phyloP scores from a whole-genome alignment of 306 rosid species.

The Herpetospermum pedunculosum region DNA sequence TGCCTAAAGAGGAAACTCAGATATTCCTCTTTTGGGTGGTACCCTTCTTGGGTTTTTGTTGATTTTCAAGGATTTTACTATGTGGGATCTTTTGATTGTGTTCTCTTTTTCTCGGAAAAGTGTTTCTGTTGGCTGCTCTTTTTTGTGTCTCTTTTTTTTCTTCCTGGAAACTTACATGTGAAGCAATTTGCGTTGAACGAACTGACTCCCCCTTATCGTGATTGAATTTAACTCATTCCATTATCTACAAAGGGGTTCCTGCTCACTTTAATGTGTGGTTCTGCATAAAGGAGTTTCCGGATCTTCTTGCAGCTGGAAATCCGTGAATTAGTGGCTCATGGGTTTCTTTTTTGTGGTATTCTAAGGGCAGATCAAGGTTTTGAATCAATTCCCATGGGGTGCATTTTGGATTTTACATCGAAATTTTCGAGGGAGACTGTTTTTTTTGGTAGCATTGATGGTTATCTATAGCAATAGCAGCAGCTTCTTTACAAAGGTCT shows the following conservation, averaged over 20 bases:
- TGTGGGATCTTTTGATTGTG: conserved; percentile 13
- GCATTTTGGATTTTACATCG: conserved; percentile 36
- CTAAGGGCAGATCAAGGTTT: conserved; percentile 27
- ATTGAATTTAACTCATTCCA: conserved; percentile 27
- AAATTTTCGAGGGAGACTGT: conserved; percentile 16
- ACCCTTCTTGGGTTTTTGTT: conserved; percentile 16
- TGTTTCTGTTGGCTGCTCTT: conserved; percentile 7
- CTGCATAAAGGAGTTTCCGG: conserved; percentile 17
- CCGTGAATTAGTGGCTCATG: conserved; percentile 16
- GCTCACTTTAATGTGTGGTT: conserved; percentile 14
- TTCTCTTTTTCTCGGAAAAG: conserved; percentile 17
- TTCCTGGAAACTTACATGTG: conserved; percentile 62
- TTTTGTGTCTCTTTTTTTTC: conserved; percentile 16
- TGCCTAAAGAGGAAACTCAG: conserved; percentile 1
- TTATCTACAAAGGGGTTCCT: neutral
- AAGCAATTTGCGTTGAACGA: conserved; percentile 62
- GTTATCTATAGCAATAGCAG: conserved; percentile 23
- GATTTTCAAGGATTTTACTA: conserved; percentile 22
- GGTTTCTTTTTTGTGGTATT: conserved; percentile 9
- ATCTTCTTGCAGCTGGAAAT: conserved; percentile 12
- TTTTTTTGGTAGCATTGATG: conserved; percentile 18
- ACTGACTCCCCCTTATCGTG: conserved; percentile 29
- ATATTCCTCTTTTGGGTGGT: neutral
- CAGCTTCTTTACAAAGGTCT: neutral
- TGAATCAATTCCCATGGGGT: conserved; percentile 21